Conservation (phyloP, 73 alveolate genomes). For the Stentor roeselii region DNA sequence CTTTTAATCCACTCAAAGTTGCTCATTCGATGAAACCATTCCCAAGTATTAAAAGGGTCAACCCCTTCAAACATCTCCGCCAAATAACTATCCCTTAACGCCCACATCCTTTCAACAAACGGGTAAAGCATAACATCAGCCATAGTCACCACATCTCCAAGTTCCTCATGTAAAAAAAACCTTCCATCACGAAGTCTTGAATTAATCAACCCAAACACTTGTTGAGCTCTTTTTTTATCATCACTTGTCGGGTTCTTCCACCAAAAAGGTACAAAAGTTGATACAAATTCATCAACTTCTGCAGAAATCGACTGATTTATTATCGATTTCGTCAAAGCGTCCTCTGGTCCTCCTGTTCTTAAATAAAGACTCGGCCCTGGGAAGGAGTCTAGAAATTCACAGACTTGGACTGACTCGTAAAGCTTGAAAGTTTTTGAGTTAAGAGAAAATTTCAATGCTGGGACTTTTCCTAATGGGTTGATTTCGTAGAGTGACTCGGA, state of each 20-base stretch:
- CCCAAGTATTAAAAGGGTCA: neutral
- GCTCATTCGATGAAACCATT: neutral
- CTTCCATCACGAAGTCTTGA: neutral
- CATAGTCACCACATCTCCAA: constrained; percentile 8
- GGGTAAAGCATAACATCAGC: neutral
- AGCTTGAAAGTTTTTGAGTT: neutral
- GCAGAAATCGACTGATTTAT: neutral
- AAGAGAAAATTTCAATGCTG: neutral
- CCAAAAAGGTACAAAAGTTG: neutral
- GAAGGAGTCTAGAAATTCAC: constrained; percentile 7
- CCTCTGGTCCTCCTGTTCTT: neutral
- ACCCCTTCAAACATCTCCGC: neutral
- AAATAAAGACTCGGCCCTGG: constrained; percentile 21
- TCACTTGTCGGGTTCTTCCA: neutral
- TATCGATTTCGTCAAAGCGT: neutral
- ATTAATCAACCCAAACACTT: neutral
- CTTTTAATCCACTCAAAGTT: neutral
- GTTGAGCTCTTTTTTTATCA: neutral
- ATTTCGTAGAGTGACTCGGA: neutral
- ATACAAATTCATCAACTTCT: neutral
- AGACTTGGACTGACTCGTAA: constrained; percentile 2
- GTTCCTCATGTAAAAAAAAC: neutral
- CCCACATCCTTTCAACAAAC: neutral
- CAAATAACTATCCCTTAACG: neutral
- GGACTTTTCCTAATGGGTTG: constrained; percentile 28